A percentile compares a stretch with the other conserved stretches of the same genome.
These are phyloP conservation scores for Eucalyptus albens DNA, from an alignment of 345 rosid species.

Conservation along the genomic window DNA sequence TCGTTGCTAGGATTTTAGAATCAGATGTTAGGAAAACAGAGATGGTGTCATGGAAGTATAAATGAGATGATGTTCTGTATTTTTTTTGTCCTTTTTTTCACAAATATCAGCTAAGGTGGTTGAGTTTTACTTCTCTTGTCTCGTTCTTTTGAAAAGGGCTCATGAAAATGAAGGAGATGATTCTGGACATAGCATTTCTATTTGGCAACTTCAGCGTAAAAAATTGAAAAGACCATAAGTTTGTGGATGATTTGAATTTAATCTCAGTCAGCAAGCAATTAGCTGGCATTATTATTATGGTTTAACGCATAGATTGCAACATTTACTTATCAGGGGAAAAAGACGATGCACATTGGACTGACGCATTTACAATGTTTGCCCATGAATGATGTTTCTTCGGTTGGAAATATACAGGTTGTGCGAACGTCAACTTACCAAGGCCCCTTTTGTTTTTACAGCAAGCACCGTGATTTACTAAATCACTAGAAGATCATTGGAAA, in stretches of 20 bases:
- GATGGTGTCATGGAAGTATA: not conserved
- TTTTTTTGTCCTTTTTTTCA: not conserved
- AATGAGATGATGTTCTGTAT: not conserved
- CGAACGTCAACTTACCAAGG: not conserved
- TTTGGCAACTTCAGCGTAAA: not conserved
- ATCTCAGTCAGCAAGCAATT: not conserved
- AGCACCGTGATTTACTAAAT: not conserved
- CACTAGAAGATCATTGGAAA: not conserved
- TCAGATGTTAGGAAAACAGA: not conserved
- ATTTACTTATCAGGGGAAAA: not conserved
- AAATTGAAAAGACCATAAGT: not conserved
- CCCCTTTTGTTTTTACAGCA: not conserved
- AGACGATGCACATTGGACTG: not conserved
- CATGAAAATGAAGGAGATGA: not conserved
- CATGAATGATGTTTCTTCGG: not conserved
- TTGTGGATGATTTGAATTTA: not conserved
- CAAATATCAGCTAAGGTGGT: not conserved
- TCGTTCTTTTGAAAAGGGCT: not conserved
- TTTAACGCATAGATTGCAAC: not conserved
- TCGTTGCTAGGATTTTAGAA: not conserved
- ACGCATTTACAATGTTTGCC: not conserved
- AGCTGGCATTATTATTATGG: not conserved
- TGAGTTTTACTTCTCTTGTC: not conserved
- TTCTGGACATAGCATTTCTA: not conserved
- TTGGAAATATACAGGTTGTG: not conserved